Conservation (phyloP, 768 basidiomycete species). For the Sarcomyxa edulis region DNA sequence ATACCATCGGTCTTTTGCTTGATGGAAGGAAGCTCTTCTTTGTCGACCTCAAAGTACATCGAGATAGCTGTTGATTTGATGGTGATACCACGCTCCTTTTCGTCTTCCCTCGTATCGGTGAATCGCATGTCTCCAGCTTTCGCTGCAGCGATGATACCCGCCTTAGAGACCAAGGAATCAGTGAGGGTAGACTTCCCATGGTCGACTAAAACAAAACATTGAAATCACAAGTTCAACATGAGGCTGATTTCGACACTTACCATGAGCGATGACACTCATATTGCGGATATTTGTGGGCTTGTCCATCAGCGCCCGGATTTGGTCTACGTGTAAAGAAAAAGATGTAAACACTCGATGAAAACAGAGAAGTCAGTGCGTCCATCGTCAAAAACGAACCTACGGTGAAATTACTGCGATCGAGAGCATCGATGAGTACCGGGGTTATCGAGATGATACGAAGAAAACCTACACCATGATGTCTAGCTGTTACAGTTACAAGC, state of each 20-base stretch:
- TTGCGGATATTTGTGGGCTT: conserved; percentile 88
- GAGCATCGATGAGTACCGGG: conserved; percentile 24
- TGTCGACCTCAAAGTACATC: conserved; percentile 96
- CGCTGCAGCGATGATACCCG: conserved; percentile 93
- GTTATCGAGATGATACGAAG: conserved; percentile 6
- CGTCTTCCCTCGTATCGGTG: conserved; percentile 95
- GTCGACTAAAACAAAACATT: conserved; percentile 64
- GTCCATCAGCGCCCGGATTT: conserved; percentile 88
- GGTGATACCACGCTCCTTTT: conserved; percentile 99
- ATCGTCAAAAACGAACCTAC: conserved; percentile 55
- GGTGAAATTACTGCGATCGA: conserved; percentile 73
- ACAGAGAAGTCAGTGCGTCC: background rate
- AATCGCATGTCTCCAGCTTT: conserved; percentile 97
- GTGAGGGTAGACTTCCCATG: conserved; percentile 99
- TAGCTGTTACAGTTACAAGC: conserved; percentile 35
- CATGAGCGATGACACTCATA: conserved; percentile 93
- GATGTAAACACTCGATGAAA: conserved; percentile 3
- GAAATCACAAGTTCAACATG: conserved; percentile 7
- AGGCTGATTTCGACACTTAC: conserved; percentile 35
- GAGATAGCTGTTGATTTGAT: conserved; percentile 99
- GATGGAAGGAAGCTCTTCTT: conserved; percentile 81
- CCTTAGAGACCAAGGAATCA: conserved; percentile 98
- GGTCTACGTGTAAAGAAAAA: conserved; percentile 43
- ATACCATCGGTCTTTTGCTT: conserved; percentile 92
- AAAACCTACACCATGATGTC: conserved; percentile 78